These are phyloP conservation scores for Calonectria multiphialidica DNA, from an alignment of 2,329 filamentous ascomycete genomes.

Conservation along the genomic window DNA sequence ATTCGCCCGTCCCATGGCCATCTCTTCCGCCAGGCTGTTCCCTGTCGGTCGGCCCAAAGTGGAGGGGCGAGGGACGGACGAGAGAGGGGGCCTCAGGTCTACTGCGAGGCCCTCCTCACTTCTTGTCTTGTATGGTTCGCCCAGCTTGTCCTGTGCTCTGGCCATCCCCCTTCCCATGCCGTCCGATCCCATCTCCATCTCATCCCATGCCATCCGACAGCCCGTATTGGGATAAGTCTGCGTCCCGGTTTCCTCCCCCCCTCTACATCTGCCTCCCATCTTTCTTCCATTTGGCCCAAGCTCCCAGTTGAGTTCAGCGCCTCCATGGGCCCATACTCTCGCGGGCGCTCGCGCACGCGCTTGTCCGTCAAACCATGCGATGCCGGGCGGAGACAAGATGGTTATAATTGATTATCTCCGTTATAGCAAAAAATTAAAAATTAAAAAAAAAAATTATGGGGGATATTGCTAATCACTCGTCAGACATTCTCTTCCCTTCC, in stretches of 20 bases:
- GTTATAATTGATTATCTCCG: slow-evolving; percentile 28
- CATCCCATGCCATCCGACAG: slow-evolving; percentile 15
- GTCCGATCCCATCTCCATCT: slow-evolving; percentile 16
- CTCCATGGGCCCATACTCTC: slow-evolving; percentile 42
- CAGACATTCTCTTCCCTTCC: neutral
- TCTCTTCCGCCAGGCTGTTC: neutral
- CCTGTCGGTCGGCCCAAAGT: neutral
- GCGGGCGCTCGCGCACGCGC: slow-evolving; percentile 35
- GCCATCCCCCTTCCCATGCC: slow-evolving; percentile 15
- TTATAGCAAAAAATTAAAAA: slow-evolving; percentile 18
- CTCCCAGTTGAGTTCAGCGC: slow-evolving; percentile 23
- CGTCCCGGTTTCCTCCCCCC: slow-evolving; percentile 37
- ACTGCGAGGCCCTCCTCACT: neutral
- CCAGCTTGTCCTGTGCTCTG: slow-evolving; percentile 11
- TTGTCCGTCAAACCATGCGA: slow-evolving; percentile 16
- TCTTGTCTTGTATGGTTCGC: neutral
- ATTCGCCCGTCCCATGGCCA: neutral
- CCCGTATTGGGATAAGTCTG: neutral
- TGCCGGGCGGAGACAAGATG: neutral
- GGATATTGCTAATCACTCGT: neutral
- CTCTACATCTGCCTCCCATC: slow-evolving; percentile 13
- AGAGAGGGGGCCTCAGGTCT: neutral
- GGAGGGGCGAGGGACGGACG: neutral
- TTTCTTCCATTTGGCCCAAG: neutral
- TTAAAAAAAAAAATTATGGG: neutral